Evolutionary conservation across 129 eudicot species (phyloP).

Genomic region (Ambrosia trifida): DNA sequence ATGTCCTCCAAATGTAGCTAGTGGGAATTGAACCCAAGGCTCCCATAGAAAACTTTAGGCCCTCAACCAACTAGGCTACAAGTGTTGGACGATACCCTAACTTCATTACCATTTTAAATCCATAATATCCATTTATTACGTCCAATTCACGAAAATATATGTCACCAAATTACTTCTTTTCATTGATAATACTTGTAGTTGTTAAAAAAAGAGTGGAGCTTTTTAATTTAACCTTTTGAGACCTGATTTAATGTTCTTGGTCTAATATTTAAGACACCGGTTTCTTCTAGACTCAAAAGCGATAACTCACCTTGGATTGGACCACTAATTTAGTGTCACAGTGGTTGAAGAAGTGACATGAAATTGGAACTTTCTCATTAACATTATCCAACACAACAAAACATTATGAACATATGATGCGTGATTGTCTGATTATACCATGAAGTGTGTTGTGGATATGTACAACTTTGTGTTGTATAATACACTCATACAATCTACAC

Average conservation of each 20-base stretch:
- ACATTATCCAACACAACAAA: slow-evolving; percentile 14
- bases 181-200: not conserved
- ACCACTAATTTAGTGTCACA: slow-evolving; percentile 11
- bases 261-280: slow-evolving; percentile 15
- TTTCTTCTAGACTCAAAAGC: slow-evolving; percentile 23
- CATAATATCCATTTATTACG: too few relatives aligned
- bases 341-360: slow-evolving; percentile 23
- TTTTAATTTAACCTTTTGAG: slow-evolving; percentile 6
- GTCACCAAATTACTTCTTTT: not conserved
- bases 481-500: too few relatives aligned
- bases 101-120: too few relatives aligned
- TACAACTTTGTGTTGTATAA: too few relatives aligned
- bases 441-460: not conserved
- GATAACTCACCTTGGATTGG: slow-evolving; percentile 4
- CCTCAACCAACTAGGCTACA: too few relatives aligned
- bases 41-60: too few relatives aligned
- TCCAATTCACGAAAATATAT: too few relatives aligned
- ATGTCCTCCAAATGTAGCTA: too few relatives aligned
- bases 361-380: slow-evolving; percentile 17
- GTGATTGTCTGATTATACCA: slow-evolving; percentile 8
- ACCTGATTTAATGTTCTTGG: slow-evolving; percentile 8
- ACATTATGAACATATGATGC: slow-evolving; percentile 6
- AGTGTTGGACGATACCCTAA: too few relatives aligned
- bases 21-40: too few relatives aligned
- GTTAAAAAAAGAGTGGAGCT: slow-evolving; percentile 15